Evolutionary conservation across 2,329 filamentous ascomycete species (phyloP).

Genomic region (Aphanocladium album): DNA sequence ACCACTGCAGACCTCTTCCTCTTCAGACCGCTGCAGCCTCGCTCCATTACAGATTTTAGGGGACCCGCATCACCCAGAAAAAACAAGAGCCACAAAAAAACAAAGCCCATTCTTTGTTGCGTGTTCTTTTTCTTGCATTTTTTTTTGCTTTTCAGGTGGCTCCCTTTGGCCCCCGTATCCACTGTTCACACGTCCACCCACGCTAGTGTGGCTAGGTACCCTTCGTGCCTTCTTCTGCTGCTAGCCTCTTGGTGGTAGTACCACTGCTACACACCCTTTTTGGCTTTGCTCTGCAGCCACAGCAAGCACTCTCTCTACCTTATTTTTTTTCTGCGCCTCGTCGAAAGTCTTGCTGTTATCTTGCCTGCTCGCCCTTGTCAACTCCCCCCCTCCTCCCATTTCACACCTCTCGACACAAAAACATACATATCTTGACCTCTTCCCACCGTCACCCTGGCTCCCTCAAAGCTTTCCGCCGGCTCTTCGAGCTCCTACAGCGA

Average conservation of each 20-base stretch:
- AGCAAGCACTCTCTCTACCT: neutral
- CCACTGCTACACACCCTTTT: neutral
- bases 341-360: no score
- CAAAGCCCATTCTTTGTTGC: neutral
- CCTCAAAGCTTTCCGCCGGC: slow-evolving; percentile 43
- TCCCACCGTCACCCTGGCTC: slow-evolving; percentile 43
- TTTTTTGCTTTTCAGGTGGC: neutral
- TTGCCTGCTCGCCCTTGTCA: neutral
- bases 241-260: no score
- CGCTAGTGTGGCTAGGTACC: neutral
- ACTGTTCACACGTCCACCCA: no score
- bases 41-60: neutral
- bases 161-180: neutral
- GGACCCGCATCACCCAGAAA: no score
- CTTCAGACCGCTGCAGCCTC: neutral
- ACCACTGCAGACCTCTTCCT: no score
- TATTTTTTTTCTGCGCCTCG: neutral
- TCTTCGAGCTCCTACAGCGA: slow-evolving; percentile 52
- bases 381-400: neutral
- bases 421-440: slow-evolving; percentile 9
- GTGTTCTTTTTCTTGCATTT: slow-evolving; percentile 5
- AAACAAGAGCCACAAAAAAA: no score
- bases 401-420: neutral
- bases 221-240: neutral
- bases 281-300: neutral